Conservation (phyloP, 148 eudicot species). For the Cornus florida region DNA sequence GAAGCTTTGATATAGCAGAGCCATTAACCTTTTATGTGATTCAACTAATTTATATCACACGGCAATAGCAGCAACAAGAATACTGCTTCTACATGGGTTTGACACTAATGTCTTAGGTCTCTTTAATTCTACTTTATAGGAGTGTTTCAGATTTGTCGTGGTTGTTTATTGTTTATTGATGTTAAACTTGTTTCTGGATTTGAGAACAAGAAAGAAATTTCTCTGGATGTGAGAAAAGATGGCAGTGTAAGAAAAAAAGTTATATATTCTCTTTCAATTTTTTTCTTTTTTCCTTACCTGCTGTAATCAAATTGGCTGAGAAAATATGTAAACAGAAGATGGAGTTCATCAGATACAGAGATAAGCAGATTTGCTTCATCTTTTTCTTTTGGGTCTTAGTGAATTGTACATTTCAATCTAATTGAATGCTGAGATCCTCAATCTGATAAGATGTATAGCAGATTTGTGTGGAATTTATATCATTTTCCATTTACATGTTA, state of each 20-base stretch:
- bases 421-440: neutral
- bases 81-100: constrained; percentile 15
- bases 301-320: neutral
- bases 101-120: constrained; percentile 3
- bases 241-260: neutral
- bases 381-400: constrained; percentile 1
- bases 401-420: constrained; percentile 9
- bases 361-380: constrained; percentile 1
- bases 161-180: neutral
- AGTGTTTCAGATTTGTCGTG: neutral
- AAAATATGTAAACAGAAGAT: neutral
- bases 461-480: too few relatives aligned
- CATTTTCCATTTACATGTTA: too few relatives aligned
- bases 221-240: neutral
- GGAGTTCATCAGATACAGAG: constrained; percentile 3
- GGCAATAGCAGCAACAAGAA: constrained; percentile 6
- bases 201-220: neutral
- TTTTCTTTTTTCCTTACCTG: neutral
- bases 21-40: constrained; percentile 11
- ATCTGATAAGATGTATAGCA: too few relatives aligned
- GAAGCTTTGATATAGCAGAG: constrained; percentile 23
- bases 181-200: neutral
- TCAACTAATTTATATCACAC: constrained; percentile 8
- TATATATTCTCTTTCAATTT: neutral
- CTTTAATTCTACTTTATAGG: constrained; percentile 2